Conservation (phyloP, 164 flowering plant species). For the Pachysandra terminalis region DNA sequence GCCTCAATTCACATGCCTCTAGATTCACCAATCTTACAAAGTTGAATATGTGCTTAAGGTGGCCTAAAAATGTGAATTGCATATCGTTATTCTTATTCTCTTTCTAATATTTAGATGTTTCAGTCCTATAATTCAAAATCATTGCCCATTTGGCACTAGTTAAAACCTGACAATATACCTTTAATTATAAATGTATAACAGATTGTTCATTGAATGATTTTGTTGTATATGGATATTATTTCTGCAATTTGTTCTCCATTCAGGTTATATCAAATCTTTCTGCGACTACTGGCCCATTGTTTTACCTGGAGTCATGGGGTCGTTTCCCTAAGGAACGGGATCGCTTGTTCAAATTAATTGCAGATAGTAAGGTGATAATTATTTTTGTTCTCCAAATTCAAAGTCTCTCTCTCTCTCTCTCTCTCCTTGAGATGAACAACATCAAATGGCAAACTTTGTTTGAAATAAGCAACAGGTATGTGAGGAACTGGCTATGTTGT, state of each 20-base stretch:
- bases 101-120: neutral
- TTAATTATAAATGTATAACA: neutral
- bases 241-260: slow-evolving; percentile 6
- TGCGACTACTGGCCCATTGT: slow-evolving; percentile 58
- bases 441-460: too few species aligned
- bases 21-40: too few species aligned
- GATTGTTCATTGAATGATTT: neutral
- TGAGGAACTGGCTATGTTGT: neutral
- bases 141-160: neutral
- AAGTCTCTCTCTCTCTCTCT: neutral
- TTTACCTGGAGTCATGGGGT: slow-evolving; percentile 69
- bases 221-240: neutral
- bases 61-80: too few species aligned
- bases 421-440: too few species aligned
- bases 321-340: slow-evolving; percentile 71
- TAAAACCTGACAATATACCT: neutral
- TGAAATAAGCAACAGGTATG: too few species aligned
- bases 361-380: slow-evolving; percentile 48
- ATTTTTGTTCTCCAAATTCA: neutral
- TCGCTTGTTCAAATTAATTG: slow-evolving; percentile 48
- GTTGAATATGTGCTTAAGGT: too few species aligned
- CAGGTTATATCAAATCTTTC: slow-evolving; percentile 78
- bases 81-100: too few species aligned
- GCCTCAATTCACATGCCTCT: too few species aligned
- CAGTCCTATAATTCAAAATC: neutral